Base-by-base conservation (phyloP, 805 yeast genomes). In the Schwanniomyces polymorphus region DNA sequence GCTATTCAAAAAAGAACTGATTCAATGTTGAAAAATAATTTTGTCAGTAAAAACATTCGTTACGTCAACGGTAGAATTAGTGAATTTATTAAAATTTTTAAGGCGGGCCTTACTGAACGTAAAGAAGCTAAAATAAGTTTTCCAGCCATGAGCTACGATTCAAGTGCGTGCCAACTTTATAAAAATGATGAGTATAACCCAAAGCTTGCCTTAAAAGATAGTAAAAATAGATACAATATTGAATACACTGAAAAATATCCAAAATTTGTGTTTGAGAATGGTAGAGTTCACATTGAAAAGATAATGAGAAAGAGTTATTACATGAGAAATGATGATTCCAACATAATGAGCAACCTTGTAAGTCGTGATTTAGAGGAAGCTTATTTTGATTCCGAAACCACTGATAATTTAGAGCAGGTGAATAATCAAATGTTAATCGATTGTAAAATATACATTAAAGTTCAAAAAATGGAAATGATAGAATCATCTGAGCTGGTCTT, bases 81-180 rank as follows among this genome's bases (percentile, higher is more conserved):
- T 23, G 47, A 53, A 14, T 46, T 70, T 35, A 50, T 70, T 17
- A 43, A 53, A 9, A 43, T 31, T 7, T 50, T 63, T 16, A 37
- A 41, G 4, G 17, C 2, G 7, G 12, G 14, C 3, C 14, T 14
- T 14, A 14, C 17, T 10, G 21, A 31, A 12, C 35, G 21, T 31
- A 31, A 38, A 11, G 40, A 60, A 3, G 48, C 62, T 27, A 62
- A 63, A 47, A 46, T 66, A 43, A 62, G 61, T 47, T 59, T 66
- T 43, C 71, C 71, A 3, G 60, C 67, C 5, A 50, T 63, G 21
- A 66, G 64, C 49, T 59, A 58, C 34, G 53, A 43, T 9, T 41
- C 45, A 28, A 56, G 65, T 6, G 52, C 49, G 7, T 65, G 70
- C 49, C 40, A 42, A 37, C 55, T 61, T 12, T 51, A 56, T 10